These are phyloP conservation scores for Grigorovia yakushimaensis DNA, from an alignment of 805 yeast species.

Conservation along the genomic window DNA sequence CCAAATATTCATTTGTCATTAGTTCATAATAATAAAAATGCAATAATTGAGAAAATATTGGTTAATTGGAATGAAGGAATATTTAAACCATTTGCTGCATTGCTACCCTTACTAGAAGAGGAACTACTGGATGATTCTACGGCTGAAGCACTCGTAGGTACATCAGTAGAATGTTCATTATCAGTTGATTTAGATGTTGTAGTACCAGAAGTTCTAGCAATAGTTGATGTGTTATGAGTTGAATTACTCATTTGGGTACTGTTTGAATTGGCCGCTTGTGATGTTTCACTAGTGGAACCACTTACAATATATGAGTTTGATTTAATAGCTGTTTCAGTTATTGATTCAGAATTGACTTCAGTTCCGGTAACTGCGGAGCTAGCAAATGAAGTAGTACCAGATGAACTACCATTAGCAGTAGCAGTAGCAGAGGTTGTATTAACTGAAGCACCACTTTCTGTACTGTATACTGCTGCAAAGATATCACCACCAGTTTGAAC, in stretches of 20 bases:
- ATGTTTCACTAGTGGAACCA: no score
- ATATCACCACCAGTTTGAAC: not conserved
- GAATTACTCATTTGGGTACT: no score
- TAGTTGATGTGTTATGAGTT: no score
- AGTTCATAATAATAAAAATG: not conserved
- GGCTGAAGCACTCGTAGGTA: no score
- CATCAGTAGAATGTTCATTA: no score
- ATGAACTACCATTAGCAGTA: not conserved
- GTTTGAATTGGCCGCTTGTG: no score
- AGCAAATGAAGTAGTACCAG: no score
- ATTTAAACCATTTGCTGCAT: not conserved
- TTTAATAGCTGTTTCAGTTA: not conserved
- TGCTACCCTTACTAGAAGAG: not conserved
- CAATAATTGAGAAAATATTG: not conserved
- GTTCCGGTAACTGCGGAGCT: not conserved
- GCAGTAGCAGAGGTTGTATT: no score
- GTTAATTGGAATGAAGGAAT: not conserved
- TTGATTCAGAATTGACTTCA: not conserved
- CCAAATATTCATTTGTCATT: not conserved
- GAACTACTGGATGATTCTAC: not conserved
- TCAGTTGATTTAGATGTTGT: no score
- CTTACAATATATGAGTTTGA: no score
- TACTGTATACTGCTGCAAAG: not conserved
- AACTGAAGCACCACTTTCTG: no score
- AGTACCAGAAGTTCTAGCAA: no score